Base-by-base conservation (phyloP, 768 basidiomycete genomes). In the Pleurotus sapidus region DNA sequence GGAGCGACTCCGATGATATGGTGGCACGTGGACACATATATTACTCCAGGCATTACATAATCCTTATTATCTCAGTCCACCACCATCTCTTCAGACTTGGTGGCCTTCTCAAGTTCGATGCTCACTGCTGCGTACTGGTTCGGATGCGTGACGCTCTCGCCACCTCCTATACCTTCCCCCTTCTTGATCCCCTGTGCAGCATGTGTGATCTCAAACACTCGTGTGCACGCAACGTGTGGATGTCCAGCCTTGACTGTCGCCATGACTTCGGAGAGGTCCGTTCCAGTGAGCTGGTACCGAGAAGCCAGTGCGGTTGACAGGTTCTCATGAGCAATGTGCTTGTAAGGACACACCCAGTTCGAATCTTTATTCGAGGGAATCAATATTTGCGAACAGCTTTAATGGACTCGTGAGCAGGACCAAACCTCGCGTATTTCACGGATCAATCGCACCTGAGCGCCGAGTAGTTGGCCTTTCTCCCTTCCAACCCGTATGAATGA, bases 171-270 rank as follows among this genome's bases (percentile, higher is more conserved):
- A 0, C 96, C 97, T 12, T 97, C 93, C 2, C 95, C 95, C 69
- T 91, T 95, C 73, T 83, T 87, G 49, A 96, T 85, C 7, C 89
- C 86, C 59, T 70, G 74, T 17, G 70, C 69, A 20, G 78, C 74
- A 69, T 98, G 96, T 23, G 95, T 97, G 25, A 97, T 80, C 74
- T 99, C 97, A 70, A 94, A 99, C 18, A 98, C 93, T 20, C 95
- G 82, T 7, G 97, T 98, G 73, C 97, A 99, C 5, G 95, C 96
- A 46, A 98, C 89, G 68, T 99, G 96, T 69, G 87, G 96, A 68
- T 96, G 94, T 3, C 80, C 76, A 15, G 77, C 78, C 67, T 91
- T 93, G 49, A 96, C 91, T 3, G 80, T 84, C 48, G 77, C 77
- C 77, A 93, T 82, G 58, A 98, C 84, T 68, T 98, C 97, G 12